A percentile compares a stretch with the other conserved stretches of the same genome.
phyloP scores from a whole-genome alignment of 2,329 filamentous ascomycete species.

The Harringtonia lauricola region DNA sequence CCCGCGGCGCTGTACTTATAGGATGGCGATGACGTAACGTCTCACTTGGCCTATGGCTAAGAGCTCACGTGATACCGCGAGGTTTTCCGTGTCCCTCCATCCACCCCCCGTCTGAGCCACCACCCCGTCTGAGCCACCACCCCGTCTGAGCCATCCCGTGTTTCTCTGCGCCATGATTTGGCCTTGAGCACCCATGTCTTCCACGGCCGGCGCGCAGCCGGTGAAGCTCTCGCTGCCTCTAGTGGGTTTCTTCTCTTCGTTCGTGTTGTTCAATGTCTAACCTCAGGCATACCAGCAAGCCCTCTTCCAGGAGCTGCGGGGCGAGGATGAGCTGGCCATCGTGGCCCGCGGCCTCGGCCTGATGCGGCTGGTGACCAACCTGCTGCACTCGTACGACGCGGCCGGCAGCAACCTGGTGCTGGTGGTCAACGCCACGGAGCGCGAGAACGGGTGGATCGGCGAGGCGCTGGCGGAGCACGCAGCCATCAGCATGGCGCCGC shows the following conservation, averaged over 20 bases:
- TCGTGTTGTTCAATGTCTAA: not conserved
- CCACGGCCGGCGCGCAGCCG: conserved; percentile 41
- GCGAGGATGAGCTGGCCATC: conserved; percentile 88
- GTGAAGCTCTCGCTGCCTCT: conserved; percentile 75
- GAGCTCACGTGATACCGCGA: not conserved
- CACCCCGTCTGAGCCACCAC: not conserved
- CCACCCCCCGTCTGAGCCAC: not conserved
- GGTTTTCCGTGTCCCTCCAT: not conserved
- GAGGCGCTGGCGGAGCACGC: conserved; percentile 94
- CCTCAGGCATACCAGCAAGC: conserved; percentile 79
- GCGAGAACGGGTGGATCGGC: conserved; percentile 94
- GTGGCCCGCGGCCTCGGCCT: conserved; percentile 87
- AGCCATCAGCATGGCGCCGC: conserved; percentile 71
- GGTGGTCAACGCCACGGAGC: conserved; percentile 78
- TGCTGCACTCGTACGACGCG: conserved; percentile 93
- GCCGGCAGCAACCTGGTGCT: conserved; percentile 89
- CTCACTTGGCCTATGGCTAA: no score
- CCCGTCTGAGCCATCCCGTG: no score
- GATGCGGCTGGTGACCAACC: conserved; percentile 84
- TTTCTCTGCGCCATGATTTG: conserved; percentile 1
- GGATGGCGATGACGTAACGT: no score
- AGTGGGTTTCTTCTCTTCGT: conserved; percentile 27
- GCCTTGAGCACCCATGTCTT: conserved; percentile 31
- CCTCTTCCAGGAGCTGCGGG: conserved; percentile 80
- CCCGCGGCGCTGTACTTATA: not conserved